Base-by-base conservation (phyloP, 2,329 filamentous ascomycete genomes). In the Periconia sp. region DNA sequence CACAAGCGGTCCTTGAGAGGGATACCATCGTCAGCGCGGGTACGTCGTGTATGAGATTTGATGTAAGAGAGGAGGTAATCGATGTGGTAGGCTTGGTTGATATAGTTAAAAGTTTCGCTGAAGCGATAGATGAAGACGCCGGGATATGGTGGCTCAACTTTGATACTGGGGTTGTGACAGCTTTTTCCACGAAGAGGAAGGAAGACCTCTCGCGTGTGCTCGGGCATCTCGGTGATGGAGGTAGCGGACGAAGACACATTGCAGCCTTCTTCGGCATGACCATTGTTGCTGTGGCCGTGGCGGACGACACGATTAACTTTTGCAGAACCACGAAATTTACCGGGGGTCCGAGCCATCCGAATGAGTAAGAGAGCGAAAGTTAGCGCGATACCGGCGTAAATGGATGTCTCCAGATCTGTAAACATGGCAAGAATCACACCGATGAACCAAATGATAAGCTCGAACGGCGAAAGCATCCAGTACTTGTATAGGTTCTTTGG, bases 121-220 rank as follows among this genome's bases (percentile, higher is more conserved):
- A 96, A 95, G 30, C 91, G 85, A 74, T 96, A 96, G 62, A 96
- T 95, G 73, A 96, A 96, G 54, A 97, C 81, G 32, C 92, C 92
- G 0, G 92, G 91, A 32, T 63, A 56, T 7, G 51, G 95, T 78
- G 56, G 88, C 89, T 46, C 91, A 81, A 23, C 77, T 72, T 43
- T 46, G 25, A 62, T 31, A 8, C 69, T 70, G n/a, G 73, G 72
- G 45, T 85, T 80, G 3, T 80, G 80, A 28, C 79, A 83, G 52
- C 85, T 86, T 56, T 80, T 78, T 18, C 76, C 76, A 9, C 73
- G 61, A 2, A 72, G 55, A 24, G 58, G 55, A 10, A 63, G 36
- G 21, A 52, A 61, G 11, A 59, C 54, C 13, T 59, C 48, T 10
- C 55, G 52, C 12, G 19, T 45, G 4, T 33, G 9, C 4, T 73